Evolutionary conservation across 2,329 filamentous ascomycete species (phyloP).

Genomic region (Penicillium aurantiogriseum): DNA sequence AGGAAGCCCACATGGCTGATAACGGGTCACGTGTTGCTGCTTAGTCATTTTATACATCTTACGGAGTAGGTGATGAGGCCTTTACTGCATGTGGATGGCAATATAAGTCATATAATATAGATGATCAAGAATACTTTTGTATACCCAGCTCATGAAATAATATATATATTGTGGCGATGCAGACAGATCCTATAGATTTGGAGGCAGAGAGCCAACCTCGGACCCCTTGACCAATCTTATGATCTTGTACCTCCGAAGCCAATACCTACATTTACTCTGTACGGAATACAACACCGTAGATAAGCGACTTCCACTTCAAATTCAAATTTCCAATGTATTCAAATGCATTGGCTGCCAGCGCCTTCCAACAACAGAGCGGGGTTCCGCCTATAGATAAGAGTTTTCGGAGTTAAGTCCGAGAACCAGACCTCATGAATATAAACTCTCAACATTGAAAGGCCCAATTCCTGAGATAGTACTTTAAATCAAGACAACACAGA

Average conservation of each 20-base stretch:
- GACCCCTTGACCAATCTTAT: not conserved
- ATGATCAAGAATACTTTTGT: not conserved
- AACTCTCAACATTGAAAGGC: not conserved
- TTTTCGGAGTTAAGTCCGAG: constrained; percentile 1
- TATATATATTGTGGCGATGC: not conserved
- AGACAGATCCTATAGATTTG: not conserved
- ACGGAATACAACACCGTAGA: not conserved
- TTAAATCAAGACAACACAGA: not conserved
- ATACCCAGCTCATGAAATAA: not conserved
- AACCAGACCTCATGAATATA: not conserved
- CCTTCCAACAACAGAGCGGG: constrained; percentile 24
- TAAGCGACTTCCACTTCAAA: not conserved
- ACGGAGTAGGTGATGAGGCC: not conserved
- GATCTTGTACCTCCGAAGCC: not conserved
- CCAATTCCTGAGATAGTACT: not conserved
- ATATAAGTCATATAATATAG: not conserved
- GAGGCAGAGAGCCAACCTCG: not conserved
- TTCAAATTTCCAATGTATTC: not conserved
- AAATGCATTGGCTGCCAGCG: constrained; percentile 2
- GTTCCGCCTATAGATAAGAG: constrained; percentile 16
- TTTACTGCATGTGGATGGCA: not conserved
- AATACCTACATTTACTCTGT: not conserved
- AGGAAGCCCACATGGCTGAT: constrained; percentile 10
- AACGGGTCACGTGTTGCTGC: constrained; percentile 1
- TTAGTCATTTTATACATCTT: constrained; percentile 5